Base-by-base conservation (phyloP, 2,329 filamentous ascomycete genomes). In the Calonectria multiphialidica region DNA sequence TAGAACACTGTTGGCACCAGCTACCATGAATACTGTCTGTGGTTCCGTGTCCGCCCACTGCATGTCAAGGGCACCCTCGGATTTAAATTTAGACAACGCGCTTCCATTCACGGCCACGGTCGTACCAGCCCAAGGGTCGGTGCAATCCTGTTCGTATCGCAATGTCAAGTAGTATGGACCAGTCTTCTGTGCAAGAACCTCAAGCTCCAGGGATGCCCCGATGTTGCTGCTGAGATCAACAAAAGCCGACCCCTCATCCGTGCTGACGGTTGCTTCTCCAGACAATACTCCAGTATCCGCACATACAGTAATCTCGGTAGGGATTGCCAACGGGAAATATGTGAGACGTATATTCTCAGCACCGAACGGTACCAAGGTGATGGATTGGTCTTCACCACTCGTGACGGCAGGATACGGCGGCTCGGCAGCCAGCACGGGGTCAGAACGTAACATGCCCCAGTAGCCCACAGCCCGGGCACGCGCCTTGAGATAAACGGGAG, bases 271-370 rank as follows among this genome's bases (percentile, higher is more conserved):
- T 2, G 57, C 25, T 5, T 37, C 57, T 4, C 57, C 57, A 16
- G 35, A 44, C 7, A 45, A 23, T 7, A 4, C 30, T 2, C 37
- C 57, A 1, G 9, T 28, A 7, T 62, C 37, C 10, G 57, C 57
- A 7, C 12, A 37, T 16, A 21, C 16, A 1, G 57, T 33, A 8
- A 7, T 62, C 2, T 33, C 18, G 10, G 37, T 62, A 30, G 37
- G 40, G 13, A 62, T 62, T 16, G 57, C 57, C 37, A 62, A 33
- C 35, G 57, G 57, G 25, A 62, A 62, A 33, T 62, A 62, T 0
- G 57, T 62, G 9, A 62, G 57, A 8, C 57, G 57, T n/a, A 62
- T 62, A 8, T 62, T 62, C 25, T 62, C 57, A 3, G 57, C 57
- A 5, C 57, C 57, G 44, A 62, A 62, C 10, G 57, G 57, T 37